Evolutionary conservation across 805 yeast species (phyloP), one percentile per base, ranked within the genome.

Genomic region (Spencermartinsiella europaea): DNA sequence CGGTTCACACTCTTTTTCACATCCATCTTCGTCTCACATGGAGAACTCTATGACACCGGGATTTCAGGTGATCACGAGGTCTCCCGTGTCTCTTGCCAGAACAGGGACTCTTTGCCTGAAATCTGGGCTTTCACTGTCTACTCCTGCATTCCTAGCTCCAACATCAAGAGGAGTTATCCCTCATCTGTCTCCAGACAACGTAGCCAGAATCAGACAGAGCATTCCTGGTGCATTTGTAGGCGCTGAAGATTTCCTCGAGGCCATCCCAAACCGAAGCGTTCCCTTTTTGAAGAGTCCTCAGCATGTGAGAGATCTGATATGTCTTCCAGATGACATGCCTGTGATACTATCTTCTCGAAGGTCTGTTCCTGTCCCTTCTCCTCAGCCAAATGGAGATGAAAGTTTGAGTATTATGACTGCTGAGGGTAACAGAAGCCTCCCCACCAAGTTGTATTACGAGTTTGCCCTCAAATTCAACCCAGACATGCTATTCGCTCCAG

Each of bases 171-270:
- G 74, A 5, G 65, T 65, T 1, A 54, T 71, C 17, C 69, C 70
- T 3, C 74, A 71, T 46, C 46, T 71, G 43, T 68, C 75, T 19
- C 75, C 74, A 5, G 75, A 71, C 45, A 60, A 60, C 35, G 55
- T 62, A 17, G 47, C 36, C 17, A 51, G 49, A 44, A 49, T 54
- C 31, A 40, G 37, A 8, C 46, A 50, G 17, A 46, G 46, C 19
- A 47, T 57, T 12, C 56, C 64, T 1, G 63, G 54, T 1, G 55
- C 59, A 4, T 54, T 52, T 22, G 52, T 69, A 8, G 63, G 57
- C 12, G 60, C 66, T 10, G 74, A 70, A 46, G 72, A 70, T 42
- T 64, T 68, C 46, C 46, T 63, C 42, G 73, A 69, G 39, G 56
- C 40, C 57, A 54, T 43, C 36, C 62, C 54, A 17, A 19, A 39